These are phyloP conservation scores for Hypoxylon trugodes DNA, from an alignment of 495 filamentous ascomycete genomes.

Conservation along the genomic window DNA sequence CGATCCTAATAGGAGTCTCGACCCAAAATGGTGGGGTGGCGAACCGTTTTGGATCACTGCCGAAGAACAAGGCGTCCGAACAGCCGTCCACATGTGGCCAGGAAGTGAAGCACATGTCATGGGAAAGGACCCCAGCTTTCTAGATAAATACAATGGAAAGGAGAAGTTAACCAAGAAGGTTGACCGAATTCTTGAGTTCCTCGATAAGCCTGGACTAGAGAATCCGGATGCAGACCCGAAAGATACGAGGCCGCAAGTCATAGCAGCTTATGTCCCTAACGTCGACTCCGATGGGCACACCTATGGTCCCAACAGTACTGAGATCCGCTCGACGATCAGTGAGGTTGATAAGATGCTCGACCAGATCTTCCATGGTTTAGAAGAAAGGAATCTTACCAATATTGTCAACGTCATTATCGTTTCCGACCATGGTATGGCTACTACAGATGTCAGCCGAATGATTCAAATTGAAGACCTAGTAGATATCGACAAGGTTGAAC, in stretches of 20 bases:
- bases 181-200: slow-evolving; percentile 74
- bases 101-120: slow-evolving; percentile 86
- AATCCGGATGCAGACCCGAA: slow-evolving; percentile 45
- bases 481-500: slow-evolving; percentile 74
- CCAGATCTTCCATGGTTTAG: slow-evolving; percentile 75
- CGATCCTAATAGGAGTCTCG: slow-evolving; percentile 72
- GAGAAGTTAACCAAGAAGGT: slow-evolving; percentile 79
- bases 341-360: slow-evolving; percentile 83
- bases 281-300: slow-evolving; percentile 86
- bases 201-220: slow-evolving; percentile 80
- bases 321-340: slow-evolving; percentile 77
- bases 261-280: slow-evolving; percentile 93
- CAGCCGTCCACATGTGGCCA: slow-evolving; percentile 98
- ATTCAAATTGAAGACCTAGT: slow-evolving; percentile 94
- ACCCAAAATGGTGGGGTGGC: slow-evolving; percentile 90
- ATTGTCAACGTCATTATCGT: slow-evolving; percentile 98
- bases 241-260: slow-evolving; percentile 78
- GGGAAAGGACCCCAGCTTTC: slow-evolving; percentile 70
- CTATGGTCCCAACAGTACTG: slow-evolving; percentile 93
- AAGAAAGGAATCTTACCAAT: slow-evolving; percentile 81
- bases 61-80: slow-evolving; percentile 75
- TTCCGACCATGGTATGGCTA: slow-evolving; percentile 98
- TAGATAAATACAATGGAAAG: slow-evolving; percentile 84
- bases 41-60: slow-evolving; percentile 95
- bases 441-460: slow-evolving; percentile 79